phyloP scores from a whole-genome alignment of 2,329 filamentous ascomycete genomes.

The Verticillium isaacii region DNA sequence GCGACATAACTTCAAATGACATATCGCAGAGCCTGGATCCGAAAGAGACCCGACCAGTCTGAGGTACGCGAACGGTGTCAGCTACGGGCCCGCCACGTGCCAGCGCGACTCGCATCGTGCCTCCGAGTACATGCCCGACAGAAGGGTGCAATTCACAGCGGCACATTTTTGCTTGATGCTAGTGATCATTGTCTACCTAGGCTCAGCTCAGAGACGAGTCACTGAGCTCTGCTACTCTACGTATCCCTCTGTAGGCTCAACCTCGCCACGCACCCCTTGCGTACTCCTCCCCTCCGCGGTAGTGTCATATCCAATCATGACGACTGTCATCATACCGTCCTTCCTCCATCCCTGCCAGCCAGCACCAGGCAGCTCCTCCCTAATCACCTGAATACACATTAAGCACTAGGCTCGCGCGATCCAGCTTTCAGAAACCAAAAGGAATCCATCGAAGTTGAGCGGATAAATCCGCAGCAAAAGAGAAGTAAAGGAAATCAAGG shows the following conservation, averaged over 20 bases:
- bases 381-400: slow-evolving; percentile 11
- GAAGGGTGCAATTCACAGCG: not conserved
- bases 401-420: slow-evolving; percentile 11
- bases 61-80: too few relatives aligned
- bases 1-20: too few relatives aligned
- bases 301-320: not conserved
- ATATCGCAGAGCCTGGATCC: too few relatives aligned
- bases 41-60: too few relatives aligned
- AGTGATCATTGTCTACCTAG: not conserved
- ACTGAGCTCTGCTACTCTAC: not conserved
- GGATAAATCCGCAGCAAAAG: slow-evolving; percentile 3
- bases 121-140: too few relatives aligned
- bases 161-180: not conserved
- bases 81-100: too few relatives aligned
- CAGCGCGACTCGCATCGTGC: too few relatives aligned
- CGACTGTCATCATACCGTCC: not conserved
- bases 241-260: not conserved
- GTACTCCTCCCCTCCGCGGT: not conserved
- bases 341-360: not conserved
- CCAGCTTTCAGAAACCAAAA: slow-evolving; percentile 11
- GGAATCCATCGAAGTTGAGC: slow-evolving; percentile 9
- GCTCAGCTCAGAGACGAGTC: not conserved
- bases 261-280: not conserved
- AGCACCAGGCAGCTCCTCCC: not conserved
- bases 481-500: slow-evolving; percentile 1